phyloP scores from a whole-genome alignment of 345 rosid genomes.

The Ailanthus altissimus region DNA sequence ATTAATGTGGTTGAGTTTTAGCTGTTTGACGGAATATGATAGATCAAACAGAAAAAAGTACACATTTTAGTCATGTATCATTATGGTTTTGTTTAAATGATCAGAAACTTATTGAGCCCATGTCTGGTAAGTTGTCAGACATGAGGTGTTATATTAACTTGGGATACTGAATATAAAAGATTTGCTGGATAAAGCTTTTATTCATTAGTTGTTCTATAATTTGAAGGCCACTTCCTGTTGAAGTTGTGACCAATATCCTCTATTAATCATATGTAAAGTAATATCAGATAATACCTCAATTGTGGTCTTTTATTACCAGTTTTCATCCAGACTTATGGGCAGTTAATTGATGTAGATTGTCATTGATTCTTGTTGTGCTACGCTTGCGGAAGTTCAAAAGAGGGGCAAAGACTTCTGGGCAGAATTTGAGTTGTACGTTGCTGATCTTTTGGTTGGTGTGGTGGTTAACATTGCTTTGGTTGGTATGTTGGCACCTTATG shows the following conservation, averaged over 20 bases:
- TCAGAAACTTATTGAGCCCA: background rate
- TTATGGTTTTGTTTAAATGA: background rate
- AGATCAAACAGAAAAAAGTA: background rate
- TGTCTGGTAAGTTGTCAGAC: background rate
- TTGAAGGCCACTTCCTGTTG: background rate
- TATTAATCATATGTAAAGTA: background rate
- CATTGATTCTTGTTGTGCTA: constrained; percentile 88
- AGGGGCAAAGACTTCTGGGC: constrained; percentile 95
- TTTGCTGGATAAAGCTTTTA: background rate
- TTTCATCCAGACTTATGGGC: background rate
- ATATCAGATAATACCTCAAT: background rate
- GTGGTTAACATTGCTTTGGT: constrained; percentile 87
- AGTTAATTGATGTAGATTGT: constrained; percentile 59
- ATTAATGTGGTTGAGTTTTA: constrained; percentile 7
- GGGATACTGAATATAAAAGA: background rate
- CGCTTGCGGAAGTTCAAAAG: constrained; percentile 88
- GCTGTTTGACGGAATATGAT: background rate
- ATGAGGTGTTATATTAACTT: background rate
- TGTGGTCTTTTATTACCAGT: background rate
- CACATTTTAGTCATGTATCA: background rate
- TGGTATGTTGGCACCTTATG: constrained; percentile 95
- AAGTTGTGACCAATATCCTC: background rate
- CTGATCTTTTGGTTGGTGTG: constrained; percentile 85
- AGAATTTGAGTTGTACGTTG: constrained; percentile 88
- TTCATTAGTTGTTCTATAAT: background rate